Evolutionary conservation across 768 basidiomycete species (phyloP), one percentile per base, ranked within the genome.

Genomic region (Mycena crocata): DNA sequence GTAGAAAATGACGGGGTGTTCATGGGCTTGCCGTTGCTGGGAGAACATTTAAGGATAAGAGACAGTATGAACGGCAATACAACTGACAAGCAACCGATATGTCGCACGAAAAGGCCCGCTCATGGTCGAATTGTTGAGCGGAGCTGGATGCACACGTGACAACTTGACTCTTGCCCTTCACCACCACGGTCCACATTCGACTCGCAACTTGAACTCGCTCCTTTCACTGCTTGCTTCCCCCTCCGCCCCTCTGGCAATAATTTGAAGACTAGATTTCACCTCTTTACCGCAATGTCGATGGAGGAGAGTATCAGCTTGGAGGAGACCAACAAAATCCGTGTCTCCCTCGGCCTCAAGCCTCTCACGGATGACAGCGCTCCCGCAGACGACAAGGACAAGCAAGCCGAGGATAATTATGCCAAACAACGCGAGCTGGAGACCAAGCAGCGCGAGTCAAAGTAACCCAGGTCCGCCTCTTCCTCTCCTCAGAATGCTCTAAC

Each of bases 291-390:
- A 64, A 88, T 86, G 84, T 86, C 90, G 21, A 90, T 93, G 91
- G 92, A 94, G 83, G 89, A 93, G 79, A 91, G 93, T 71, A 92
- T 97, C 76, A 93, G 92, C 74, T 87, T 97, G 75, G 95, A 96
- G 75, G 95, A 96, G 84, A 96, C 95, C 39, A 96, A 96, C 86
- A 96, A 93, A 81, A 93, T 98, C 78, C 94, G 98, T 81, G 89
- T 97, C 64, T 92, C 91, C 6, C 86, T 98, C 40, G 98, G 98
- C 69, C 90, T 99, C 64, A 94, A 96, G 76, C 96, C 98, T 44
- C 87, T 99, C 62, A 92, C 91, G 21, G 96, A 95, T 71, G 93
- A 95, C 72, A 83, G 85, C 44, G 86, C 82, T 19, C 87, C 92
- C 10, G 86, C 84, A n/a, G 84, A 89, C 75, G 88, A 89, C 74